A percentile compares a stretch with the other conserved stretches of the same genome.
Conservation (phyloP, 2,329 filamentous ascomycete species). For the Hawksworthiomyces lignivorus region DNA sequence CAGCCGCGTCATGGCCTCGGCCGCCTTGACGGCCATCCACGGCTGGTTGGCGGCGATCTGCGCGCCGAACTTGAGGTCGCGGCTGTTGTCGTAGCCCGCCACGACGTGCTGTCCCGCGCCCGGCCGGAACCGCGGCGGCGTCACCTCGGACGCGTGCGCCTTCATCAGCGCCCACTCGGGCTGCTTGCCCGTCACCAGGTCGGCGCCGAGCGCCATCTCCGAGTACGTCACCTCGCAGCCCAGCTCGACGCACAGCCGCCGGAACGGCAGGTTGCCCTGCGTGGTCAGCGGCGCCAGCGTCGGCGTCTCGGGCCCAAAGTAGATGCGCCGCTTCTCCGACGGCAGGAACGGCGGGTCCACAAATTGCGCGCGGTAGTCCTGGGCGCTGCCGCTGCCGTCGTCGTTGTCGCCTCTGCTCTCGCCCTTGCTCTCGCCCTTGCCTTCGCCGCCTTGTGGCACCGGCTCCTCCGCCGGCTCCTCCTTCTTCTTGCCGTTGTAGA, state of each 20-base stretch:
- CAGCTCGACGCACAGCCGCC: slow-evolving; percentile 78
- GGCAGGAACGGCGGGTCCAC: slow-evolving; percentile 81
- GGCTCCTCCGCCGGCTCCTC: neutral
- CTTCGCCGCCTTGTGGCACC: neutral
- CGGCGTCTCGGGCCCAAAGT: slow-evolving; percentile 91
- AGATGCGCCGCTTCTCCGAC: slow-evolving; percentile 87
- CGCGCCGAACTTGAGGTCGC: slow-evolving; percentile 80
- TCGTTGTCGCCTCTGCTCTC: slow-evolving; percentile 15
- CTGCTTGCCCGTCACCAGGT: slow-evolving; percentile 81
- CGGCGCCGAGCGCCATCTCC: slow-evolving; percentile 93
- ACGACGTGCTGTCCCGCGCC: slow-evolving; percentile 46
- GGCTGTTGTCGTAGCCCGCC: slow-evolving; percentile 70
- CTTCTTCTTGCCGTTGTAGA: slow-evolving; percentile 33
- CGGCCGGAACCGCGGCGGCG: slow-evolving; percentile 58
- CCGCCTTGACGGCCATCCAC: slow-evolving; percentile 81
- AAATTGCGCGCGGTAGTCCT: slow-evolving; percentile 72
- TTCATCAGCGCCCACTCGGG: slow-evolving; percentile 93
- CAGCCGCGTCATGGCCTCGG: slow-evolving; percentile 68
- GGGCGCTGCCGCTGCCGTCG: slow-evolving; percentile 28
- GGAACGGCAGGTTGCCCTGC: slow-evolving; percentile 92
- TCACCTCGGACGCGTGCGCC: slow-evolving; percentile 75
- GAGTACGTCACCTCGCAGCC: slow-evolving; percentile 94
- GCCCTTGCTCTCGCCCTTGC: slow-evolving; percentile 24
- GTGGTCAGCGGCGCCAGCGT: slow-evolving; percentile 92
- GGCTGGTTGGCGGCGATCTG: slow-evolving; percentile 92